Evolutionary conservation across 2,329 filamentous ascomycete species (phyloP), one percentile per base, ranked within the genome.

Genomic region (Alternaria gansuensis): DNA sequence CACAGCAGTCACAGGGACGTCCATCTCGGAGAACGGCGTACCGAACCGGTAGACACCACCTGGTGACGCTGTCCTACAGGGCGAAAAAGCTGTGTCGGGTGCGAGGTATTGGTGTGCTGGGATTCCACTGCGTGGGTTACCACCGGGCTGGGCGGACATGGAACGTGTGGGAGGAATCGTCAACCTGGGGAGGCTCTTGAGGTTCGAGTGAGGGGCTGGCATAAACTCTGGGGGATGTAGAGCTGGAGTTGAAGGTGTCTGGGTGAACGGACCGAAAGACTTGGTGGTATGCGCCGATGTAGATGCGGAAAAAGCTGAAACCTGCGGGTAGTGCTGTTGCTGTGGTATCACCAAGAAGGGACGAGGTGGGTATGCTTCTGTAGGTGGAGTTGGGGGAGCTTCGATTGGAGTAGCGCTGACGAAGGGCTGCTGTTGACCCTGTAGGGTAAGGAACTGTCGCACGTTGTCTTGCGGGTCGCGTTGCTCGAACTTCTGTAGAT

Each of bases 401-500:
- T 78, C 73, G 66, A 89, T 90, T 4, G 89, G 88, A 14, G 90
- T 89, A 7, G 89, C 89, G 8, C 86, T 86, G 7, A 87, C 86
- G n/a, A 90, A 72, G 71, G 75, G 77, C 67, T 85, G 83, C 49
- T 85, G 80, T 58, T 86, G 74, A 75, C 90, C 89, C 75, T 98
- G 94, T 75, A 97, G 93, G 72, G 87, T 87, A 52, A 98, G 85
- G 78, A 97, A 98, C 66, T 96, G 92, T 72, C 91, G 89, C 34
- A 98, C 92, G 68, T 94, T 96, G 79, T 97, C 93, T 76, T 96
- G 93, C 5, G 93, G 91, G 72, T 97, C 93, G 52, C 90, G 85
- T 17, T 83, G 82, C 72, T 90, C 84, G 31, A 97, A 75, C 62
- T 84, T 87, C 57, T 88, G 87, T 14, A 97, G 87, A 75, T 93